phyloP scores from a whole-genome alignment of 164 flowering plant genomes.

The Chimonanthus salicifolius region DNA sequence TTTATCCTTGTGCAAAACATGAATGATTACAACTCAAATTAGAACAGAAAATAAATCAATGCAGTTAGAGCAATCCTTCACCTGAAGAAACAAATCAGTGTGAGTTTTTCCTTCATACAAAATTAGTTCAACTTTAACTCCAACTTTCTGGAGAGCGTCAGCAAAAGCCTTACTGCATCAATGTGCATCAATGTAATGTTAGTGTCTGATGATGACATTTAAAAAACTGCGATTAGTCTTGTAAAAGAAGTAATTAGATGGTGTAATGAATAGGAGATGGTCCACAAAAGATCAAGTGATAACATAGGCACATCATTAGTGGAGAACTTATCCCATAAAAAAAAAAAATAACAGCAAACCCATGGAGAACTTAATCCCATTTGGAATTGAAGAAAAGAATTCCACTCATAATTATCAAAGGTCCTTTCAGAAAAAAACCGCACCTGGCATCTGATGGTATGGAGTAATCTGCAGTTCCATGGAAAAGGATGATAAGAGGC shows the following conservation, averaged over 20 bases:
- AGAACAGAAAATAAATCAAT: background rate
- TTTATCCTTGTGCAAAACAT: background rate
- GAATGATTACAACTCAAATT: too few relatives aligned
- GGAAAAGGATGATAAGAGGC: slow-evolving; percentile 69
- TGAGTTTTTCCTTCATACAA: slow-evolving; percentile 84
- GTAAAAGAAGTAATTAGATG: background rate
- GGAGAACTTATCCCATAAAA: background rate
- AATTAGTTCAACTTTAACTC: slow-evolving; percentile 59
- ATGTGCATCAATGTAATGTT: slow-evolving; percentile 29
- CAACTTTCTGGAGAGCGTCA: slow-evolving; percentile 50
- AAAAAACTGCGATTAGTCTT: background rate
- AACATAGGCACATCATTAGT: background rate
- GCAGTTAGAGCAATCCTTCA: slow-evolving; percentile 18
- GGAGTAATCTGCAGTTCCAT: slow-evolving; percentile 80
- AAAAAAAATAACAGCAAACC: too few relatives aligned
- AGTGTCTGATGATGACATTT: background rate
- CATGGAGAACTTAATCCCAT: background rate
- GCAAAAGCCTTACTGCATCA: slow-evolving; percentile 64
- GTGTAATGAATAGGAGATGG: background rate
- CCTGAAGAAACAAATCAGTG: slow-evolving; percentile 92
- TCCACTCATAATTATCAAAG: background rate
- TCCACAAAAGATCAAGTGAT: background rate
- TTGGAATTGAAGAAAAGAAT: background rate
- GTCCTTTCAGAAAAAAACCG: slow-evolving; percentile 5
- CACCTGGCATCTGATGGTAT: slow-evolving; percentile 87